Conservation (phyloP, 1,284 basidiomycete genomes). For the Ceratobasidium sp. region DNA sequence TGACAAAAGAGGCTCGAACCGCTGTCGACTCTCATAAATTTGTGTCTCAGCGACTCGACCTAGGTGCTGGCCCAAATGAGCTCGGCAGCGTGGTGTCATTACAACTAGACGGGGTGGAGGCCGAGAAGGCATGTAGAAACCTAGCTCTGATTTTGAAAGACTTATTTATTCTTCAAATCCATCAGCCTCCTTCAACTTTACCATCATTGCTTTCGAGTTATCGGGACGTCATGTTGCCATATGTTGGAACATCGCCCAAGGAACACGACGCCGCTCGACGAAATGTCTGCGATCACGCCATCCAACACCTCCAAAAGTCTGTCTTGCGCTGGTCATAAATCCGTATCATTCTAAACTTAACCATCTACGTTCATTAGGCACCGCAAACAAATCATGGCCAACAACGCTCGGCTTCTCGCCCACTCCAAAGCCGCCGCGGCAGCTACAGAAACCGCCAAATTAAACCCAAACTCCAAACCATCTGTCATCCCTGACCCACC, state of each 20-base stretch:
- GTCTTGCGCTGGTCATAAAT: neutral
- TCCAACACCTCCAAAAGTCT: slow-evolving; percentile 23
- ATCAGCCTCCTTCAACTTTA: slow-evolving; percentile 3
- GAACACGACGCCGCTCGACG: slow-evolving; percentile 30
- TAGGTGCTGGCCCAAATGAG: slow-evolving; percentile 10
- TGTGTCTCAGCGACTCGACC: slow-evolving; percentile 11
- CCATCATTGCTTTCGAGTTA: slow-evolving; percentile 23
- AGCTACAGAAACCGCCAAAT: slow-evolving; percentile 40
- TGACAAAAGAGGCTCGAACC: slow-evolving; percentile 9
- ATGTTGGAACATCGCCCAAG: slow-evolving; percentile 32
- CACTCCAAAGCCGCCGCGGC: slow-evolving; percentile 42
- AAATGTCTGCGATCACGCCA: slow-evolving; percentile 29
- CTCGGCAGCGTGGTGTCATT: slow-evolving; percentile 22
- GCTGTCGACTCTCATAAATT: slow-evolving; percentile 31
- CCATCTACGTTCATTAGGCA: no score
- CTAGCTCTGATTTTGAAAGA: neutral
- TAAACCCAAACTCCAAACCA: slow-evolving; percentile 22
- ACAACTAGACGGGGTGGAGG: neutral
- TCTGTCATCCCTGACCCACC: slow-evolving; percentile 56
- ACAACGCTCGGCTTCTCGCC: slow-evolving; percentile 44
- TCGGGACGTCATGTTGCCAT: slow-evolving; percentile 34
- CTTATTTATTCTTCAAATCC: no score
- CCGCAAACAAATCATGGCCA: slow-evolving; percentile 42
- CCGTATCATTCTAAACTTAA: no score
- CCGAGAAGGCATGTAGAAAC: slow-evolving; percentile 8